phyloP scores from a whole-genome alignment of 371 early-diverging fungal genomes.

The Rhizopus stolonifer region DNA sequence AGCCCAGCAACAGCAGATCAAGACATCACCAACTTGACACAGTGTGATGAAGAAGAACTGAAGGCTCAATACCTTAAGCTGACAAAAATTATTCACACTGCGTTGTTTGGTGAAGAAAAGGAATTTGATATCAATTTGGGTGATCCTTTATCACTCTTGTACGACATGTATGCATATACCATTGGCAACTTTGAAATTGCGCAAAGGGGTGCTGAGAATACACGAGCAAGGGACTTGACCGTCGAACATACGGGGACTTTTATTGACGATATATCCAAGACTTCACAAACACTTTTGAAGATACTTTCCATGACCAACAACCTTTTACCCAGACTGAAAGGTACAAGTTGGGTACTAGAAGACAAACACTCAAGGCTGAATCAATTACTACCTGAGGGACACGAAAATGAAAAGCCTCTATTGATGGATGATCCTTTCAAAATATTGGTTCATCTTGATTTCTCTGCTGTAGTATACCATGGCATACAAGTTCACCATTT shows the following conservation, averaged over 20 bases:
- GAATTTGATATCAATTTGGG: constrained; percentile 1
- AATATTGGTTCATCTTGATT: constrained; percentile 54
- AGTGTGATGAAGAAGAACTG: constrained; percentile 24
- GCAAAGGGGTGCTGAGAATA: constrained; percentile 52
- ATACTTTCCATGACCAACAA: constrained; percentile 58
- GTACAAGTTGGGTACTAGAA: constrained; percentile 27
- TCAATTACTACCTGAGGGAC: constrained; percentile 17
- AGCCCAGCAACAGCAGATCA: not conserved
- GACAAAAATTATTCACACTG: constrained; percentile 18
- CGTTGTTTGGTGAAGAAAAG: not conserved
- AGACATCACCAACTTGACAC: constrained; percentile 23
- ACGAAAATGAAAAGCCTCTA: constrained; percentile 39
- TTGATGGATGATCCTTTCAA: constrained; percentile 67
- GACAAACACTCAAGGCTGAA: constrained; percentile 17
- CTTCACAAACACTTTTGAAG: constrained; percentile 59
- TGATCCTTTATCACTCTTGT: constrained; percentile 24
- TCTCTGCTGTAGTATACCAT: constrained; percentile 37
- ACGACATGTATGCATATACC: constrained; percentile 60
- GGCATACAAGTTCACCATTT: constrained; percentile 59
- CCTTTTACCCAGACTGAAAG: constrained; percentile 33
- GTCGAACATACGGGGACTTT: constrained; percentile 55
- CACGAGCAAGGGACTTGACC: constrained; percentile 33
- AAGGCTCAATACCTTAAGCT: constrained; percentile 32
- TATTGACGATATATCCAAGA: constrained; percentile 59
- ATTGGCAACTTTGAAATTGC: constrained; percentile 68